Conservation (phyloP, 441 rosid genomes). For the Erodium trifolium region DNA sequence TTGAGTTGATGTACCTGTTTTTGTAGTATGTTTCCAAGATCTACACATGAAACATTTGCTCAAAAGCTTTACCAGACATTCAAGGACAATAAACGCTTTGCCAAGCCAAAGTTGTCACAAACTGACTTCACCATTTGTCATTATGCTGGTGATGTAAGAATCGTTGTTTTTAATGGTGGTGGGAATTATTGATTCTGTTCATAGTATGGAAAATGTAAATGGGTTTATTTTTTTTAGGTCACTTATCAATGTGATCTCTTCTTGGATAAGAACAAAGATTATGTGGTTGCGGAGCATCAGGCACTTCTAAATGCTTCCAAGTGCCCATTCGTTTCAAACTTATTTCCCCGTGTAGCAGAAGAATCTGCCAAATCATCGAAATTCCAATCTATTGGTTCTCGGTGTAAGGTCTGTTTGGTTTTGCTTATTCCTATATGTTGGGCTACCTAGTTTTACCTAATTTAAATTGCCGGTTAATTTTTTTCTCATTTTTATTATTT, state of each 20-base stretch:
- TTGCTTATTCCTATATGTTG: constrained; percentile 1
- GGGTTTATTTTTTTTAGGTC: constrained; percentile 42
- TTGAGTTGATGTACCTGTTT: constrained; percentile 16
- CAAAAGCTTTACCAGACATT: constrained; percentile 92
- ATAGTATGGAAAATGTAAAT: constrained; percentile 7
- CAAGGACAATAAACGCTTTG: constrained; percentile 82
- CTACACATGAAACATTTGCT: constrained; percentile 91
- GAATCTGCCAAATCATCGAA: constrained; percentile 84
- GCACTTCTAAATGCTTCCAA: constrained; percentile 65
- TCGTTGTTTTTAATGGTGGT: constrained; percentile 9
- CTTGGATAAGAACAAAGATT: constrained; percentile 98
- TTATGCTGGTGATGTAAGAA: constrained; percentile 96
- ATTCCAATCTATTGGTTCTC: constrained; percentile 91
- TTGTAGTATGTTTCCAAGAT: constrained; percentile 93
- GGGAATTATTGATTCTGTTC: constrained; percentile 10
- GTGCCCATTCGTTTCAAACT: constrained; percentile 72
- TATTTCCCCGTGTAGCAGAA: constrained; percentile 76
- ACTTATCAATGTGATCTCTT: constrained; percentile 87
- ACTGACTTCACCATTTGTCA: constrained; percentile 84
- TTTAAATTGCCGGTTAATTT: constrained; percentile 16
- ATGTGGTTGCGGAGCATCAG: constrained; percentile 92
- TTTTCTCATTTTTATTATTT: constrained; percentile 7
- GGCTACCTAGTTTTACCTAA: not conserved
- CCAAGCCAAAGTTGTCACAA: constrained; percentile 88
- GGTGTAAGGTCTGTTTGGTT: constrained; percentile 67